Conservation (phyloP, 2,329 filamentous ascomycete genomes). For the Capronia americana region DNA sequence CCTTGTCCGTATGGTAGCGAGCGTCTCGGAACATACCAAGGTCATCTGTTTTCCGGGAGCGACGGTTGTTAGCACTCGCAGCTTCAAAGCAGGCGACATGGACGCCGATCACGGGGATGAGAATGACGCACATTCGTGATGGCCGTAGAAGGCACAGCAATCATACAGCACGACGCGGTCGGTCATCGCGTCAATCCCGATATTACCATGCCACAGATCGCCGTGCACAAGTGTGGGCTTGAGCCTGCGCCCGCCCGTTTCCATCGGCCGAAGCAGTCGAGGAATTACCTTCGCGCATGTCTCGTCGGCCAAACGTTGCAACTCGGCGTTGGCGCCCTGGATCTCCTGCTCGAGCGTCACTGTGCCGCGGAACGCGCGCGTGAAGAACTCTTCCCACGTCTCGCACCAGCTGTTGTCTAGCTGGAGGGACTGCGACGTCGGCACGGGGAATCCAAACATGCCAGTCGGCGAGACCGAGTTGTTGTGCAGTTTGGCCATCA, state of each 20-base stretch:
- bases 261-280: constrained; percentile 45
- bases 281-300: constrained; percentile 44
- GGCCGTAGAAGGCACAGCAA: constrained; percentile 5
- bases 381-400: constrained; percentile 39
- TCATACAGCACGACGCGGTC: constrained; percentile 30
- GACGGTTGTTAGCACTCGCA: too few species aligned
- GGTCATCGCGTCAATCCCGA: constrained; percentile 23
- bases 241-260: constrained; percentile 42
- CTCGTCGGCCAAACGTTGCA: constrained; percentile 24
- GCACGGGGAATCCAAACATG: constrained; percentile 36
- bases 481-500: constrained; percentile 7
- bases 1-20: constrained; percentile 3
- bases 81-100: too few species aligned
- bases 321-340: constrained; percentile 32
- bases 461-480: background rate
- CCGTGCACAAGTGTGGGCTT: constrained; percentile 44
- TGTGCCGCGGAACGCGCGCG: constrained; percentile 20
- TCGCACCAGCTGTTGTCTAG: constrained; percentile 14
- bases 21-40: constrained; percentile 6
- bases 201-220: constrained; percentile 46
- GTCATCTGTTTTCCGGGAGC: constrained; percentile 1
- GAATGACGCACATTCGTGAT: constrained; percentile 12
- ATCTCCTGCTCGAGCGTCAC: constrained; percentile 29
- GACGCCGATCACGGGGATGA: background rate
- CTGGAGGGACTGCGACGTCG: constrained; percentile 28